Conservation (phyloP, 306 rosid genomes). For the Betula pendula region DNA sequence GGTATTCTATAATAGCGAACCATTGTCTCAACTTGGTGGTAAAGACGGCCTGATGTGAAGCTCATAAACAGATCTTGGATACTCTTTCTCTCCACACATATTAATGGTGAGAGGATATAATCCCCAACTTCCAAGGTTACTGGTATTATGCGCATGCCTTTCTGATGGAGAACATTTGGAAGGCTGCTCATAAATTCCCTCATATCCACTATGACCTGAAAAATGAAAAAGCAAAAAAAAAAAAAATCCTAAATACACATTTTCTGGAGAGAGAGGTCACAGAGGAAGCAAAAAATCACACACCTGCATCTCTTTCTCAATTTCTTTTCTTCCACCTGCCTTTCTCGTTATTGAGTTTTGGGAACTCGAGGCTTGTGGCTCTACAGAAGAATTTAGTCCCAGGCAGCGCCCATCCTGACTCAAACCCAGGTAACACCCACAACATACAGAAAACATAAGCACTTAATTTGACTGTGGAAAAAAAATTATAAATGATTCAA, state of each 20-base stretch:
- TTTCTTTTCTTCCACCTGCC: conserved; percentile 90
- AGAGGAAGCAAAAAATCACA: conserved; percentile 27
- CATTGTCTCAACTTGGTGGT: conserved; percentile 94
- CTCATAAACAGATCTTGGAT: conserved; percentile 97
- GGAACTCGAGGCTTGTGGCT: conserved; percentile 43
- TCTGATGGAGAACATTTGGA: conserved; percentile 96
- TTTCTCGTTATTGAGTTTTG: conserved; percentile 81
- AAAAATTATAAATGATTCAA: not conserved
- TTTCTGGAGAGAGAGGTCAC: conserved; percentile 16
- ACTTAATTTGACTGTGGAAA: not conserved
- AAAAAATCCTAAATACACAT: conserved; percentile 19
- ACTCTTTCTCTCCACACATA: conserved; percentile 98
- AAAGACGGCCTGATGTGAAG: conserved; percentile 96
- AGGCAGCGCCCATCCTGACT: conserved; percentile 64
- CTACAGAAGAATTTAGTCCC: conserved; percentile 63
- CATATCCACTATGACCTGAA: conserved; percentile 96
- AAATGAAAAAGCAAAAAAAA: conserved; percentile 13
- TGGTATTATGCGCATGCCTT: conserved; percentile 89
- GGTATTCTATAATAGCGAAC: conserved; percentile 93
- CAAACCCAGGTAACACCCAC: conserved; percentile 30
- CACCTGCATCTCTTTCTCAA: conserved; percentile 83
- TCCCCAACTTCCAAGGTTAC: conserved; percentile 97
- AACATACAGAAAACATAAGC: conserved; percentile 6
- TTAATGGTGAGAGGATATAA: conserved; percentile 89
- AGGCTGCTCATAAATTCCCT: conserved; percentile 99